Evolutionary conservation across 495 filamentous ascomycete species (phyloP).

Genomic region (Hypomontagnella submonticulosa): DNA sequence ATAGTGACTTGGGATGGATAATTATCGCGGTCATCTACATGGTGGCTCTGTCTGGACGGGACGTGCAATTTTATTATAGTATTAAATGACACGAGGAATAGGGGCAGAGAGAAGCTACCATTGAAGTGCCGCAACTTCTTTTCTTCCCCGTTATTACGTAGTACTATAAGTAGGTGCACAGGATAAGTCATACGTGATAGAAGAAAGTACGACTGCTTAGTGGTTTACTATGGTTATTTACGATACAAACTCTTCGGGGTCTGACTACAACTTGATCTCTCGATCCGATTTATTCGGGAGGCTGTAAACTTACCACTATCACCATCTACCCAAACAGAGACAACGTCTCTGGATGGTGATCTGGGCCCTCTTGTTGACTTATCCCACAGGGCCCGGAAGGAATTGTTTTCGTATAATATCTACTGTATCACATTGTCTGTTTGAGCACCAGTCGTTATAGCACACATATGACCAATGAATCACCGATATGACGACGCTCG

Average conservation of each 20-base stretch:
- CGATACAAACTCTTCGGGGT: background rate
- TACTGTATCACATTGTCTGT: slow-evolving; percentile 21
- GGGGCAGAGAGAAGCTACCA: background rate
- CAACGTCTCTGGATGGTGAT: slow-evolving; percentile 30
- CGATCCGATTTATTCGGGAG: background rate
- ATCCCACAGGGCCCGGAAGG: slow-evolving; percentile 24
- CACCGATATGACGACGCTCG: slow-evolving; percentile 22
- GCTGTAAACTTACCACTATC: slow-evolving; percentile 13
- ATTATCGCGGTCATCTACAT: too few species aligned
- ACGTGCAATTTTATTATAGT: too few species aligned
- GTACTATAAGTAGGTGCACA: too few species aligned
- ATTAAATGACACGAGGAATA: background rate
- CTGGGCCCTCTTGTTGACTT: slow-evolving; percentile 30
- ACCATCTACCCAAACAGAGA: slow-evolving; percentile 25
- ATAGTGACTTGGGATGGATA: background rate
- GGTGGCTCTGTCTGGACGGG: too few species aligned
- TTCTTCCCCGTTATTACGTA: too few species aligned
- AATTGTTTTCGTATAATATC: slow-evolving; percentile 19
- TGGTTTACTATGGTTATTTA: too few species aligned
- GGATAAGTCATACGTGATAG: too few species aligned
- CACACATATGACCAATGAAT: slow-evolving; percentile 35
- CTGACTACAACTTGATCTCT: background rate
- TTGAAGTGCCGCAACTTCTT: too few species aligned
- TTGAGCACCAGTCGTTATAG: slow-evolving; percentile 11
- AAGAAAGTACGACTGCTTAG: too few species aligned